Evolutionary conservation across 225 moss, liverwort and hornwort species (phyloP).

Genomic region (Marchantia polymorpha): DNA sequence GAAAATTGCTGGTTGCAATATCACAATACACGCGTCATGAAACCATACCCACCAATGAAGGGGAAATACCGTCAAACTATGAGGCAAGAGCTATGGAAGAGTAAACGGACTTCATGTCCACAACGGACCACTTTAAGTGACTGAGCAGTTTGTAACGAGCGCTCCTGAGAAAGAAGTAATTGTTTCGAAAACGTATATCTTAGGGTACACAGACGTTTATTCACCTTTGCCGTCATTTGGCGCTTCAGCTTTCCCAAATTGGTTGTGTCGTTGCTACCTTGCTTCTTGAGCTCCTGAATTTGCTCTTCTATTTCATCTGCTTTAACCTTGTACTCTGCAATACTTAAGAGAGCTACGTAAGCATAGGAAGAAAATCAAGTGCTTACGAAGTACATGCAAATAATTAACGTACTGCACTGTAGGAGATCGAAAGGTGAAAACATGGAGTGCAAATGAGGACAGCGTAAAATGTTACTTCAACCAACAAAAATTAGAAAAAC

Average conservation of each 20-base stretch:
- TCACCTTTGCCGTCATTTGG: conserved; percentile 88
- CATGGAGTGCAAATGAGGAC: no score
- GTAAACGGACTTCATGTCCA: no score
- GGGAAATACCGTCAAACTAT: no score
- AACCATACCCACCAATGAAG: no score
- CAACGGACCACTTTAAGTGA: no score
- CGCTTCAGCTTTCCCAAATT: conserved; percentile 88
- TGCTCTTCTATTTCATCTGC: conserved; percentile 66
- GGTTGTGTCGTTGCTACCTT: conserved; percentile 71
- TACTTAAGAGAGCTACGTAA: neutral
- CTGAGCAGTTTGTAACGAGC: neutral
- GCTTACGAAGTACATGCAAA: neutral
- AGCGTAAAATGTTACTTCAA: no score
- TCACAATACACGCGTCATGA: no score
- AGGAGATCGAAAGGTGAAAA: neutral
- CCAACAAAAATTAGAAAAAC: no score
- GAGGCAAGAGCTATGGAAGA: no score
- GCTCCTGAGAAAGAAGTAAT: neutral
- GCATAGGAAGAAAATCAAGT: neutral
- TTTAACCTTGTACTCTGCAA: conserved; percentile 58
- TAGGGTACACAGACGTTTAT: neutral
- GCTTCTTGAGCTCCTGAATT: conserved; percentile 82
- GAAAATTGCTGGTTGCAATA: no score
- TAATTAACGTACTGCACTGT: neutral
- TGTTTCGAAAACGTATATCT: neutral